phyloP scores from a whole-genome alignment of 371 early-diverging fungal genomes.

The Rhizopus microsporus region DNA sequence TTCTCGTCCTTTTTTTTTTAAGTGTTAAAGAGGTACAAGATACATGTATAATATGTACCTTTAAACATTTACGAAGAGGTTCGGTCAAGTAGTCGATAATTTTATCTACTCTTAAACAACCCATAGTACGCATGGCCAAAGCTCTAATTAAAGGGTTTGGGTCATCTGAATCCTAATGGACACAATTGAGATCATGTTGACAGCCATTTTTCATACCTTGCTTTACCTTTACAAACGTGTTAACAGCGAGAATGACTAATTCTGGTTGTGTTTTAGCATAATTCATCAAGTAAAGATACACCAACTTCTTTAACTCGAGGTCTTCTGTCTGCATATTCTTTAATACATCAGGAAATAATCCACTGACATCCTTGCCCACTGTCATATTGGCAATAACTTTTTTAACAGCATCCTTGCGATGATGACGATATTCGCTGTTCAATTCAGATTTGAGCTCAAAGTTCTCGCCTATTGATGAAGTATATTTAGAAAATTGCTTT shows the following conservation, averaged over 20 bases:
- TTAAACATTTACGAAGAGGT: conserved; percentile 84
- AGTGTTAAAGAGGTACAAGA: not conserved
- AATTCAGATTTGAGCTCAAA: conserved; percentile 94
- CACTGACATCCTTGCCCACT: conserved; percentile 85
- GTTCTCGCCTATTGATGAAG: conserved; percentile 79
- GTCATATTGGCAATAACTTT: conserved; percentile 95
- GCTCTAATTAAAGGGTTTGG: conserved; percentile 94
- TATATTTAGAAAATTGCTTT: not conserved
- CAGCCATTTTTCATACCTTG: not conserved
- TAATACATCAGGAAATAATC: conserved; percentile 92
- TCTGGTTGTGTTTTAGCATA: conserved; percentile 97
- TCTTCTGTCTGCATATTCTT: conserved; percentile 99
- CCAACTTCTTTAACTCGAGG: conserved; percentile 94
- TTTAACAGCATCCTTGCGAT: conserved; percentile 96
- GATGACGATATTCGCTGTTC: conserved; percentile 93
- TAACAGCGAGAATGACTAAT: conserved; percentile 95
- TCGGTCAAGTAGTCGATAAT: conserved; percentile 86
- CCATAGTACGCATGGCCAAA: conserved; percentile 96
- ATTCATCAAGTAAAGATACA: conserved; percentile 87
- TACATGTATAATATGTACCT: conserved; percentile 13
- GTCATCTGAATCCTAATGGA: conserved; percentile 88
- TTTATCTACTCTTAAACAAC: conserved; percentile 93
- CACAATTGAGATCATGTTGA: not conserved
- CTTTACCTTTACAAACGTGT: conserved; percentile 92
- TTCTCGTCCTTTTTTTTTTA: conserved; percentile 21